Base-by-base conservation (phyloP, 1,284 basidiomycete species). In the Moesziomyces globuligerus region DNA sequence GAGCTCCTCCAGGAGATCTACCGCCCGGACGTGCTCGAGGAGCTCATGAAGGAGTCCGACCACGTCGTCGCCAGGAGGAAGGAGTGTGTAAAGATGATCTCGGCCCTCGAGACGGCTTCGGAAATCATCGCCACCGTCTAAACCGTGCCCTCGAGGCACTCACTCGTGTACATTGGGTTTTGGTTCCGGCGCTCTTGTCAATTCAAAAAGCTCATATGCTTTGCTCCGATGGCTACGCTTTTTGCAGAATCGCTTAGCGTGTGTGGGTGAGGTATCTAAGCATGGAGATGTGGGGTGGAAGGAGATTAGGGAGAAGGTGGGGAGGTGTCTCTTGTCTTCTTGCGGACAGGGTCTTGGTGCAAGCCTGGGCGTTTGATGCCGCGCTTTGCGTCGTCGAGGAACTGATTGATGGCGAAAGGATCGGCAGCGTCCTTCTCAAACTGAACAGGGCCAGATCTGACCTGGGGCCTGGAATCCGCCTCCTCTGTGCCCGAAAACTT, bases 321-420 rank as follows among this genome's bases (percentile, higher is more conserved):
- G n/a, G n/a, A n/a, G n/a, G n/a, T n/a, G 4, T 57, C 59, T 42
- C 45, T 53, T 7, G 40, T 40, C 39, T 59, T 57, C 38, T 69
- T 69, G 8, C 60, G 43, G 0, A 56, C 11, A 17, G 52, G 41
- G 3, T 29, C 26, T 3, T 43, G 44, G 6, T 74, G 73, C 3
- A 57, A 18, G 1, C 49, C 59, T 10, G 61, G 60, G 7, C 73
- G 65, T 85, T 97, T 97, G 81, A 89, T 90, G 6, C 94, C 94
- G 20, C 90, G 89, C 86, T 94, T 97, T 13, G 95, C 96, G 80
- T 94, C 93, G 80, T 97, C 92, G 85, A 98, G 87, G 86, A 98
- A 98, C 83, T 96, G 90, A 83, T 96, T 92, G 73, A 98, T 87
- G 71, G 95, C 94, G 81, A 99, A 99, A n/a, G 97, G 94, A 86